Evolutionary conservation across 2,329 filamentous ascomycete genomes (phyloP), one percentile per base, ranked within the genome.

Genomic region (Chaetomium sp.): DNA sequence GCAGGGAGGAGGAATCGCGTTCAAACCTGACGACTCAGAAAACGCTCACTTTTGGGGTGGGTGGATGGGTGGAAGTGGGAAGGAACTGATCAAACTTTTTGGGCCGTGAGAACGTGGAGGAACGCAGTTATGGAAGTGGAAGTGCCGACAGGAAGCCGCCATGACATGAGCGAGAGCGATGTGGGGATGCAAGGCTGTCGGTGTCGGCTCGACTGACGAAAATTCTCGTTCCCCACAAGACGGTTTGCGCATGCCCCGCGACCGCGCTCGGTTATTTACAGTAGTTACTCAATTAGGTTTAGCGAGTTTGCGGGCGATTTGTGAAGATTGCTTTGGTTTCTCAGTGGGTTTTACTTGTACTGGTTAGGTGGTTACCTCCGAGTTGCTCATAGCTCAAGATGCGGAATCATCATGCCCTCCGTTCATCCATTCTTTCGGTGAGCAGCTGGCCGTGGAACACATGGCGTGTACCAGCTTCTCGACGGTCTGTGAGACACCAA

Each of bases 401-500:
- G 63, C 27, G 21, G 16, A 42, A 31, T 33, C 49, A 21, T 38
- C 53, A 49, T 58, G 16, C 29, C 42, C 29, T 62, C 23, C 25
- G 50, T 16, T 29, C 60, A 19, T 13, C 23, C 6, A 31, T 45
- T n/a, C 16, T 9, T 21, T 4, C 55, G 25, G 19, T 31, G 13
- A 29, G 12, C 19, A 25, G 56, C 25, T 56, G 55, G 56, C 38
- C 53, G 10, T 21, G 45, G 35, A 13, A 10, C 21, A 21, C 12
- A 61, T 42, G 19, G 38, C 33, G n/a, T 9, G 21, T 33, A 2
- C 50, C 35, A 0, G 45, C 38, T 16, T 35, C 51, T 38, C 65
- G 50, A 13, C 65, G 68, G 29, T 63, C 29, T n/a, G 47, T 67
- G 29, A 66, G 64, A 45, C 67, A 70, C 60, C 67, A 71, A 31